Evolutionary conservation across 441 rosid genomes (phyloP).

Genomic region (Croton setiger): DNA sequence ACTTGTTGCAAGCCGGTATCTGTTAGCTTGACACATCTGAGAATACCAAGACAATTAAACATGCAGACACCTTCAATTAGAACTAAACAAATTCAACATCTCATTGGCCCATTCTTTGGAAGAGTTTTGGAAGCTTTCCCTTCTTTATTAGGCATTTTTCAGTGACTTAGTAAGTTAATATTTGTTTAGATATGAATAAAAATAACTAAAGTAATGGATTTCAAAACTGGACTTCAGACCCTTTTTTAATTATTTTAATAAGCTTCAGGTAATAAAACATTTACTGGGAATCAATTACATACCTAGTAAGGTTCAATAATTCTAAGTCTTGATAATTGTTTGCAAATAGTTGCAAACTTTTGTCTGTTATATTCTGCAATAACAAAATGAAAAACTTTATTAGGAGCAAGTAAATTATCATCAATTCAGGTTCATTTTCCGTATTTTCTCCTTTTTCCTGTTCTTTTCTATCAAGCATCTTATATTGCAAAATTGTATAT

Average conservation of each 20-base stretch:
- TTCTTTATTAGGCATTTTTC: not conserved
- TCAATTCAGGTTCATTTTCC: not conserved
- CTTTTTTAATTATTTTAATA: not conserved
- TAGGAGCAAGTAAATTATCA: slow-evolving; percentile 7
- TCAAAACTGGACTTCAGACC: not conserved
- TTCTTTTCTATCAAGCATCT: not conserved
- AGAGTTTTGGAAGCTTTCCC: not conserved
- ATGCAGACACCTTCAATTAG: slow-evolving; percentile 11
- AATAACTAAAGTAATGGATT: not conserved
- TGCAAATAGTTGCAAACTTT: slow-evolving; percentile 66
- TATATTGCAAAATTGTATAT: too few relatives aligned
- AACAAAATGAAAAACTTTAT: slow-evolving; percentile 8
- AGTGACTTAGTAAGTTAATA: not conserved
- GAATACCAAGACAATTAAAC: slow-evolving; percentile 13
- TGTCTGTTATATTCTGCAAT: slow-evolving; percentile 67
- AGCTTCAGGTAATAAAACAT: not conserved
- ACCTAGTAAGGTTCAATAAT: slow-evolving; percentile 78
- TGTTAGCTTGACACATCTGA: slow-evolving; percentile 82
- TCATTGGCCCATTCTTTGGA: not conserved
- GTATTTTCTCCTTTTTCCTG: not conserved
- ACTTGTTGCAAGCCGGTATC: slow-evolving; percentile 74
- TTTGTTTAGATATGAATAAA: not conserved
- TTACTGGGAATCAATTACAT: slow-evolving; percentile 17
- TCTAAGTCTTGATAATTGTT: slow-evolving; percentile 59
- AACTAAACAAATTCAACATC: slow-evolving; percentile 5